Evolutionary conservation across 1,284 basidiomycete genomes (phyloP), one percentile per base, ranked within the genome.

Genomic region (Anthracocystis setariae): DNA sequence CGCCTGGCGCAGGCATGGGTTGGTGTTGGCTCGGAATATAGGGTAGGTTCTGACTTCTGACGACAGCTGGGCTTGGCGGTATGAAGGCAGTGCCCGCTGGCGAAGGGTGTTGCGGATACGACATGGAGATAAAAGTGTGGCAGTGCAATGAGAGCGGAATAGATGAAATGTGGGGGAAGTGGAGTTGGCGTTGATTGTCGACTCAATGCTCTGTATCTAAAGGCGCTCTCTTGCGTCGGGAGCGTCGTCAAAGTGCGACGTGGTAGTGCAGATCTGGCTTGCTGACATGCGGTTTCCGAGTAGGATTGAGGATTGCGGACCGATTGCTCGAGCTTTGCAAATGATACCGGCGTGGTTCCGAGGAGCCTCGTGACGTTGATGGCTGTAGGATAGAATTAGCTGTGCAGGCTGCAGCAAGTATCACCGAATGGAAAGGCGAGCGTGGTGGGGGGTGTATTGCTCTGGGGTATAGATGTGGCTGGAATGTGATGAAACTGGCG

Each of bases 151-250:
- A 42, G 61, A 25, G 39, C 23, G 32, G 37, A 18, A 17, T 37
- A 59, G 62, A 65, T 65, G 62, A 65, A 65, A 65, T 59, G 62
- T 65, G 51, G 56, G 62, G 55, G 48, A 20, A 23, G 32, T 23
- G 44, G 8, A 35, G 8, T 18, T n/a, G 7, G 33, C n/a, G 18
- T 17, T 39, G 38, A 20, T 8, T 8, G n/a, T 2, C 38, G n/a
- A 8, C 18, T 39, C 38, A 39, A 12, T 7, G 29, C 7, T 5
- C 29, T 29, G 29, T 7, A 12, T 29, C 29, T 29, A 29, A 29
- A 29, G 29, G 5, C 29, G 29, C 29, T 29, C 29, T 29, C 29
- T 12, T 12, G 5, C 29, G 29, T 29, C 29, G 29, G 29, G 29
- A 29, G 29, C 5, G 29, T 29, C 29, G 29, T 29, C 7, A 29